Conservation (phyloP, 495 filamentous ascomycete genomes). For the Entonaema liquescens region DNA sequence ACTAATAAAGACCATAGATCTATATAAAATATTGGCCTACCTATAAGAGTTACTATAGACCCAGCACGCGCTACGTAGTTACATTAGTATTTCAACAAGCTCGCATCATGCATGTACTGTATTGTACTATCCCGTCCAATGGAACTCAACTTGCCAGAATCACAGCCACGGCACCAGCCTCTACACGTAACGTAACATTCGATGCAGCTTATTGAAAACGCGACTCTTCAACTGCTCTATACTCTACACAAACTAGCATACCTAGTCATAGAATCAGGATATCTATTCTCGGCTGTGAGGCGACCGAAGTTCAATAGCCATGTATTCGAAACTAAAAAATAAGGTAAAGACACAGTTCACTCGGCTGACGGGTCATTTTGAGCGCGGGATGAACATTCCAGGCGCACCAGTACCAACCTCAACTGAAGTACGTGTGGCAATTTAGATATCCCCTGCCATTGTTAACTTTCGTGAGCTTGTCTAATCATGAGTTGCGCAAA, state of each 20-base stretch:
- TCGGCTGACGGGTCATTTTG: background rate
- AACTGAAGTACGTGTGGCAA: background rate
- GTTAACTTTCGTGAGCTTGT: background rate
- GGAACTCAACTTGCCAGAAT: background rate
- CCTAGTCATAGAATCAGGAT: too few species aligned
- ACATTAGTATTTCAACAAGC: too few species aligned
- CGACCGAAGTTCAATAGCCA: background rate
- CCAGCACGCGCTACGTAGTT: too few species aligned
- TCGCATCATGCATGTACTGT: too few species aligned
- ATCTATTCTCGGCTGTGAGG: background rate
- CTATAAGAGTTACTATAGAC: too few species aligned
- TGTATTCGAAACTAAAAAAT: background rate
- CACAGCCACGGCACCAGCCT: background rate
- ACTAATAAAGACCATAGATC: too few species aligned
- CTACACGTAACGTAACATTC: background rate
- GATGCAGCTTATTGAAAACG: background rate
- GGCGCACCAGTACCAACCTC: background rate
- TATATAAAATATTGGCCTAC: too few species aligned
- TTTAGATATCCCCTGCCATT: background rate
- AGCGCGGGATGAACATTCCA: background rate
- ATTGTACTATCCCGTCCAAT: too few species aligned
- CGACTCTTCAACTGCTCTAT: background rate
- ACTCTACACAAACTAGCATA: too few species aligned
- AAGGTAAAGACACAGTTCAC: background rate
- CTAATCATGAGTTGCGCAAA: background rate